Conservation (phyloP, 352 stramenopile genomes). For the Globisporangium echinulatum region DNA sequence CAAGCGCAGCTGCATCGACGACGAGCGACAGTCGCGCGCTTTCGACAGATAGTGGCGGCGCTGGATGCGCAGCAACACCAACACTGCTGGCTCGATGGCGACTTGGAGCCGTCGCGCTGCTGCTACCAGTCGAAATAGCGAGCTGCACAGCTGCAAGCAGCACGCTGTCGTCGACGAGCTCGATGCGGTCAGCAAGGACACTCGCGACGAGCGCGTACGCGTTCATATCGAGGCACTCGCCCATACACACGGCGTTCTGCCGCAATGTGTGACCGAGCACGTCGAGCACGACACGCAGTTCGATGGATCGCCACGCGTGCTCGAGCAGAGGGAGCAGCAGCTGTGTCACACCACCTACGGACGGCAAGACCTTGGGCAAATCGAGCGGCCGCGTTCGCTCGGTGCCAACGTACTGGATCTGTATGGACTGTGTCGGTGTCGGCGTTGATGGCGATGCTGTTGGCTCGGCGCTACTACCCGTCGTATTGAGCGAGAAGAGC, state of each 20-base stretch:
- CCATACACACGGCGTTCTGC: slow-evolving; percentile 49
- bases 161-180: slow-evolving; percentile 43
- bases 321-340: slow-evolving; percentile 60
- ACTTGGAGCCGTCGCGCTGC: neutral
- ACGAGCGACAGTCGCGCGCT: slow-evolving; percentile 25
- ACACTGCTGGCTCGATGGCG: neutral
- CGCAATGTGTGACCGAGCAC: slow-evolving; percentile 43
- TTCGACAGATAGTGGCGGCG: neutral
- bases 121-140: slow-evolving; percentile 28
- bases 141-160: slow-evolving; percentile 36
- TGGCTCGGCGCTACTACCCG: slow-evolving; percentile 13
- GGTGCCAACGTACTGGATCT: slow-evolving; percentile 57
- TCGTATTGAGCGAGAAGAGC: slow-evolving; percentile 63
- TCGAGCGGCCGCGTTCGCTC: slow-evolving; percentile 36
- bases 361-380: slow-evolving; percentile 50
- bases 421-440: neutral
- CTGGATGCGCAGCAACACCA: neutral
- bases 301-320: slow-evolving; percentile 31
- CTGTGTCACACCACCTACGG: slow-evolving; percentile 46
- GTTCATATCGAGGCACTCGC: slow-evolving; percentile 53
- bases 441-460: slow-evolving; percentile 7
- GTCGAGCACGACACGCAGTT: slow-evolving; percentile 42
- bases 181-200: slow-evolving; percentile 30
- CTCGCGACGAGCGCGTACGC: slow-evolving; percentile 45
- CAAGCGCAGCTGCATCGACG: slow-evolving; percentile 43